These are phyloP conservation scores for Mucor sp. DNA, from an alignment of 371 early-diverging fungal species.

Conservation along the genomic window DNA sequence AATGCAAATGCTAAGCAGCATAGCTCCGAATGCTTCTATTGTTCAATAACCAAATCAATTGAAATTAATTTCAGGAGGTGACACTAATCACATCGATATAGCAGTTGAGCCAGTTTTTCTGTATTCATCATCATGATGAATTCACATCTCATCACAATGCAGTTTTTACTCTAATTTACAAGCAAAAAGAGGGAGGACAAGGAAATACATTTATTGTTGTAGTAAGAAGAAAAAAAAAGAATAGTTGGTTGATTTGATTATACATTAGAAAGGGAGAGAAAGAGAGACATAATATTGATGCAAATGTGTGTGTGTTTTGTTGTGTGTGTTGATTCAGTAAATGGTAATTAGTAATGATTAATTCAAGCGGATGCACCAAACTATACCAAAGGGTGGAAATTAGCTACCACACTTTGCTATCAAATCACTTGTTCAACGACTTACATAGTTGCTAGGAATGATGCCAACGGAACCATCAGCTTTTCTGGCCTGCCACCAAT, in stretches of 20 bases:
- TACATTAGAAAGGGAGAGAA: not conserved
- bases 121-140: not conserved
- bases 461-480: conserved; percentile 82
- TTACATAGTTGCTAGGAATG: conserved; percentile 85
- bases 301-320: not conserved
- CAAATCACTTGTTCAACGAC: not conserved
- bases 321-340: not conserved
- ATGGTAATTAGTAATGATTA: not conserved
- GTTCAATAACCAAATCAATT: not conserved
- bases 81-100: conserved; percentile 1
- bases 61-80: not conserved
- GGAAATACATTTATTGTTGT: not conserved
- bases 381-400: not conserved
- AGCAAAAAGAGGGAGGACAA: not conserved
- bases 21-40: not conserved
- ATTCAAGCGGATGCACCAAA: conserved; percentile 9
- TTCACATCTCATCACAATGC: not conserved
- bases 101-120: not conserved
- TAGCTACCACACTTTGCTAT: not conserved
- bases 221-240: too few species aligned
- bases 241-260: not conserved
- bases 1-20: not conserved
- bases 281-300: not conserved
- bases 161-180: not conserved
- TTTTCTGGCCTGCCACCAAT: conserved; percentile 92